Evolutionary conservation across 768 basidiomycete species (phyloP), one percentile per base, ranked within the genome.

Genomic region (Antrodiella citrinella): DNA sequence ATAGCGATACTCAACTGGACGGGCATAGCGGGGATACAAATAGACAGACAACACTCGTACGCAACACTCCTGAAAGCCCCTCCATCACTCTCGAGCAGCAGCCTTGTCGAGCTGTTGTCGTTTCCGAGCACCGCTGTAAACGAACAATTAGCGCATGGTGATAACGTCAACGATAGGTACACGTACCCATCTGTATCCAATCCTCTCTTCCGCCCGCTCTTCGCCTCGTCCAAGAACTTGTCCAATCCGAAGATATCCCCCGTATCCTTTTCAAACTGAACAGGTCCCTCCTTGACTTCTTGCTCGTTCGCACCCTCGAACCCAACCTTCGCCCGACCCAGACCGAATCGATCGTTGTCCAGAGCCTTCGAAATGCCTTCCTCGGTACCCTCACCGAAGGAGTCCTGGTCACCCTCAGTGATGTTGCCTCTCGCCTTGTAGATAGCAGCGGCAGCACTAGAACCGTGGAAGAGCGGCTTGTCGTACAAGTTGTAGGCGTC

Each of bases 241-340:
- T 96, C 89, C 55, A 97, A 74, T 54, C 95, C 95, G 62, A 97
- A 97, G 18, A 97, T 91, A 75, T 97, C 95, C n/a, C 82, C 78
- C 1, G 86, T 82, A 61, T 99, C 95, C 72, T 97, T 96, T 74
- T 99, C 96, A 62, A 99, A 99, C 62, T 97, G 92, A 39, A 99
- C 96, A 20, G 96, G 96, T 1, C 96, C 96, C 60, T 91, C 89
- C 50, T 84, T 72, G 22, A 86, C 75, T 63, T 93, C 92, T 63
- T 88, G 87, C 18, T 87, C 86, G 38, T 73, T 74, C 12, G 94
- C 89, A 44, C 95, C 95, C 64, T 95, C 91, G 62, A 98, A 97
- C 20, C 94, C 93, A 57, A 88, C 74, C 51, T 75, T 74, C 3
- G 87, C 83, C 54, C 82, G 82, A 15, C 95, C 96, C 19, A 99